Evolutionary conservation across 164 flowering plant genomes (phyloP).

Genomic region (Hamamelis virginiana): DNA sequence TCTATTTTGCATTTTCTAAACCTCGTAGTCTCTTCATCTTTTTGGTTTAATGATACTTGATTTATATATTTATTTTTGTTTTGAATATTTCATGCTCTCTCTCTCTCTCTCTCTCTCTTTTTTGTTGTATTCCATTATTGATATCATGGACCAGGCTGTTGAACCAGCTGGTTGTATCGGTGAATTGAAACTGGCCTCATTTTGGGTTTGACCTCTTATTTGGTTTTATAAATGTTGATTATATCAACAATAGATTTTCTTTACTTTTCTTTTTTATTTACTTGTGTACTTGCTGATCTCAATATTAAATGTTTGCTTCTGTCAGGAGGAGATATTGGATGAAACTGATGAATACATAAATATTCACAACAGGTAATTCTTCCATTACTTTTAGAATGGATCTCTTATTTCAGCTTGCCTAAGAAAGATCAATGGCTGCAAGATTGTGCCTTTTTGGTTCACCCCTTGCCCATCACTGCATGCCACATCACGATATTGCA

Average conservation of each 20-base stretch:
- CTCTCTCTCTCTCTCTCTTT: no score
- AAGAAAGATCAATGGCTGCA: no score
- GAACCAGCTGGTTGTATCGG: no score
- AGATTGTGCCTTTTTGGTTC: not conserved
- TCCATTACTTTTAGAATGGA: not conserved
- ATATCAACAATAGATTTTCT: not conserved
- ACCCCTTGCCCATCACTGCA: not conserved
- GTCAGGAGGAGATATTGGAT: constrained; percentile 94
- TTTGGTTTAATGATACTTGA: no score
- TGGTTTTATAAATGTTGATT: not conserved
- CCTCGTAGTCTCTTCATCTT: no score
- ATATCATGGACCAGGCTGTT: not conserved
- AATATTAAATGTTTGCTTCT: not conserved
- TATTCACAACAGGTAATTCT: constrained; percentile 77
- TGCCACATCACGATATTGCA: not conserved
- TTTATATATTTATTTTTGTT: no score
- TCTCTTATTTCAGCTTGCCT: not conserved
- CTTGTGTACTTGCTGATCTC: not conserved
- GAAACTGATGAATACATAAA: constrained; percentile 95
- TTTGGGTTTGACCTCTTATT: not conserved
- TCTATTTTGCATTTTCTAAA: no score
- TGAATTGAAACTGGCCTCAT: no score
- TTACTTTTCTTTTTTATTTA: not conserved
- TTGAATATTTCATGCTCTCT: no score
- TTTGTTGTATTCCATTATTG: not conserved